Base-by-base conservation (phyloP, 768 basidiomycete genomes). In the Exsudoporus frostii region DNA sequence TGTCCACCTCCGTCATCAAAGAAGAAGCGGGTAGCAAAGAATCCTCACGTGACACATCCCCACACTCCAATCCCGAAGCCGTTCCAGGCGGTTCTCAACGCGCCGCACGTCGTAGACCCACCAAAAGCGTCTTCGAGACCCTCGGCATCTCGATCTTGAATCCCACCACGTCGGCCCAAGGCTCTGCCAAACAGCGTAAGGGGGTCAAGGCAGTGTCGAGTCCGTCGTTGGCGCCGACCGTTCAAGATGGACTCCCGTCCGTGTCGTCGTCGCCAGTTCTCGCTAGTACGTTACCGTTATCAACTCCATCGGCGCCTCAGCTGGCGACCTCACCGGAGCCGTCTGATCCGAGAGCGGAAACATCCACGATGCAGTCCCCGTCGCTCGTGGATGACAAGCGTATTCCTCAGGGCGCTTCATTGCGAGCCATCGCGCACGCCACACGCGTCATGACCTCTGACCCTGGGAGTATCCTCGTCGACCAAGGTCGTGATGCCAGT, bases 381-480 rank as follows among this genome's bases (percentile, higher is more conserved):
- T 61, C 64, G 19, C 32, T 66, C 7, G 19, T 30, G 6, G 71
- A 64, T 38, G 68, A 70, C 30, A 70, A 69, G 38, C 67, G 56
- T 37, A 65, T 50, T 7, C 71, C 65, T 0, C 90, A 92, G 62
- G 87, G 89, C 1, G 68, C 84, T 0, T 80, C 88, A 0, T 65
- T 93, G 2, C 81, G 82, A 7, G 91, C 91, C 2, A 90, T 93
- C 50, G 79, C 81, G 17, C 85, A 92, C 50, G 90, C 91, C 1
- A 92, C 87, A 1, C 82, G 91, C 4, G 86, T 92, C n/a, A 92
- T 93, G 90, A 88, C 88, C 0, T 77, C 82, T 3, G 89, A 89
- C 59, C 79, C 90, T 0, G 74, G 79, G 13, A 90, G 88, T 58
- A 81, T 93, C 51, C 78, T 93, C 10, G 78, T 80, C 0, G 86